Evolutionary conservation across 2,329 filamentous ascomycete genomes (phyloP).

Genomic region (Chaetomiaceae sp.): DNA sequence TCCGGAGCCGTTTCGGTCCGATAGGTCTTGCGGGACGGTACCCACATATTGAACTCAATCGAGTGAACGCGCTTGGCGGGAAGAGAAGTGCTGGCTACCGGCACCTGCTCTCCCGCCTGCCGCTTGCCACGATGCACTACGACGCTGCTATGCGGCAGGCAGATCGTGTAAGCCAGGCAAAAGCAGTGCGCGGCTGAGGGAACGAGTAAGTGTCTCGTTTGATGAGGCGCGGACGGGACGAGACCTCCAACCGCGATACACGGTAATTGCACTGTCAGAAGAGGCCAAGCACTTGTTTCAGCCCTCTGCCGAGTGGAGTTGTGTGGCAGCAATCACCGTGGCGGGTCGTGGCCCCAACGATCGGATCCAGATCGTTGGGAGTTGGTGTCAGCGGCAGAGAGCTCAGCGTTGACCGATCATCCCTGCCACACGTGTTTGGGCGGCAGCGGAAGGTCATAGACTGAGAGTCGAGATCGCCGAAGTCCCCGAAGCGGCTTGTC

Average conservation of each 20-base stretch:
- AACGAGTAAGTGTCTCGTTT: neutral
- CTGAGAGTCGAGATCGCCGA: neutral
- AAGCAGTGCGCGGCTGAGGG: neutral
- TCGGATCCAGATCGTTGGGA: slow-evolving; percentile 11
- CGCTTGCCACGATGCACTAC: slow-evolving; percentile 5
- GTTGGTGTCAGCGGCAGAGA: neutral
- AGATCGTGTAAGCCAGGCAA: neutral
- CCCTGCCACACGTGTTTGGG: too few relatives aligned
- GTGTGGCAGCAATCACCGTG: neutral
- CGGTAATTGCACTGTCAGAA: neutral
- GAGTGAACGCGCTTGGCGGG: neutral
- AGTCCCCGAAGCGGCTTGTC: neutral
- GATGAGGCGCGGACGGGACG: neutral
- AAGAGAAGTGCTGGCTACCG: slow-evolving; percentile 6
- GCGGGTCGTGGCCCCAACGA: neutral
- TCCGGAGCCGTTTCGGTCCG: slow-evolving; percentile 11
- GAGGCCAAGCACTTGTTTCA: neutral
- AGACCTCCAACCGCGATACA: too few relatives aligned
- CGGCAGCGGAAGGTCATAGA: too few relatives aligned
- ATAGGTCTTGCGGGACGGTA: slow-evolving; percentile 9
- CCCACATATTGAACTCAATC: neutral
- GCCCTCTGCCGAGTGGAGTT: neutral
- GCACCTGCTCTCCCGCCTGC: slow-evolving; percentile 9
- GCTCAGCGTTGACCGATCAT: neutral
- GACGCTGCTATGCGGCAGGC: neutral